Base-by-base conservation (phyloP, 345 rosid species). In the sweet orange (Citrus sinensis) region DNA sequence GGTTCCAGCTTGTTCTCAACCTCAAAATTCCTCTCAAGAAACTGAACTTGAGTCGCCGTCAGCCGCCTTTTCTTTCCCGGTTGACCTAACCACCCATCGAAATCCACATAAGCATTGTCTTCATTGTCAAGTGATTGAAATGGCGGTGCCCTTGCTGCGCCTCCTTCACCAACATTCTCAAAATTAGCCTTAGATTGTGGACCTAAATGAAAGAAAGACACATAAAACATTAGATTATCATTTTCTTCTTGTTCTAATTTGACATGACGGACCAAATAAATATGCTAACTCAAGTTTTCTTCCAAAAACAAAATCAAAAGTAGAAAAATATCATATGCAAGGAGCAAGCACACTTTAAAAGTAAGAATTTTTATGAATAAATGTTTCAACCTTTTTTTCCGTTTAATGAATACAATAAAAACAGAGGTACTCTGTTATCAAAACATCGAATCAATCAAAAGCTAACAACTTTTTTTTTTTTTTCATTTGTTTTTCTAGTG, bases 1-100 rank as follows among this genome's bases (percentile, higher is more conserved):
- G 92, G 93, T 80, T 92, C 93, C 74, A 94, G 96, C 82, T 85
- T 87, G 83, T 90, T 94, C 71, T 89, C 97, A 6, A 81, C 84
- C 69, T 85, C 91, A 56, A 94, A 94, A 80, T 80, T 88, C 79
- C 80, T 90, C 79, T 94, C 97, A 49, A 92, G 96, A 65, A 87
- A 84, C 74, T 84, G 83, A 76, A 92, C 89, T 75, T 94, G 94
- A 71, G 68, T n/a, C 16, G 80, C 80, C 11, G 88, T 70, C 10
- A 92, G 87, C 82, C 92, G 89, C 87, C 93, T 86, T 84, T 87
- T 94, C 89, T 88, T 91, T 60, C 76, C 86, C 0, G 85, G 76
- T 58, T 68, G 83, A 27, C 19, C 80, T 24, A 56, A 75, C 74
- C 71, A 65, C 49, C 80, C 77, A 58, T 87, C 90, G 17, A 67